Evolutionary conservation across 805 yeast genomes (phyloP), one percentile per base, ranked within the genome.

Genomic region (Clavispora carvajalis): DNA sequence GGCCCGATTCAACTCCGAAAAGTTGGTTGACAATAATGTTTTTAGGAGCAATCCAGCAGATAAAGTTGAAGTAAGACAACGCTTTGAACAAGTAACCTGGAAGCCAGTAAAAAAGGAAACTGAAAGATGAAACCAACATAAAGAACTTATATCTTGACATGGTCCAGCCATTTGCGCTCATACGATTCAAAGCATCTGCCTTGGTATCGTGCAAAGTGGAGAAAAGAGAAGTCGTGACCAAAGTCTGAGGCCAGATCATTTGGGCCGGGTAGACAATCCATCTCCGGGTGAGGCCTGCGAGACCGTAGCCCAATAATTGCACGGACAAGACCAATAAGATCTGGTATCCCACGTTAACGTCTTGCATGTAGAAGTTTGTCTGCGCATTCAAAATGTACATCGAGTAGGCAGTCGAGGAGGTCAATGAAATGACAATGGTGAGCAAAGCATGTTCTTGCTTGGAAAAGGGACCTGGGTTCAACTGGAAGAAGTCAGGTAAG

Each of bases 311-410:
- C 36, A 59, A 43, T 18, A 54, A 38, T 39, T 58, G 62, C 5
- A 62, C 58, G 18, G 60, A 52, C 46, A 60, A 59, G 28, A 58
- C 54, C 34, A 57, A 45, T 47, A 62, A 58, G 41, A 62, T 57
- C 18, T 57, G 58, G 37, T 53, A 45, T 34, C 59, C 63, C 29
- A 56, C 59, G 7, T 37, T 36, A 12, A 46, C 26, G 16, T 44
- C 42, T 43, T 38, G 45, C 19, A 33, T 25, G 23, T 40, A 46
- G 33, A 46, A 46, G 34, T 46, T 43, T 26, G 45, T 44, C 24
- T 46, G 49, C 4, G 57, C 57, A 36, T 47, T 51, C 13, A 52
- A 41, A 25, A 52, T 46, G 36, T 52, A 51, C 43, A 52, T 52
- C 29, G 51, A 53, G 18, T 52, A 51, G 8, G 47, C 37, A 1